Evolutionary conservation across 805 yeast species (phyloP), one percentile per base, ranked within the genome.

Genomic region (Ogataea salicorniae): DNA sequence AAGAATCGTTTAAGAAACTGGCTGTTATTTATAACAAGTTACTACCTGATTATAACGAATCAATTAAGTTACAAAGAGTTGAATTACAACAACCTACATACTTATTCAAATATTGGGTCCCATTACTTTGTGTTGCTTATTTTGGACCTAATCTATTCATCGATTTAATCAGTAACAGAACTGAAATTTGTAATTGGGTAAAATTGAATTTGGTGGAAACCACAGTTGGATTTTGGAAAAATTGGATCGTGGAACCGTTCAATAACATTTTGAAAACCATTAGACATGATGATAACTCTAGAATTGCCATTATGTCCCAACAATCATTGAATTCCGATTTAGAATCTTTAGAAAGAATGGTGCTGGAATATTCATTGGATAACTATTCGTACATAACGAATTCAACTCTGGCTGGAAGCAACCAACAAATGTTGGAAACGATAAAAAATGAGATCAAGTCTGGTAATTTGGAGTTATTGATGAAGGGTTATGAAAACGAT

Each of bases 321-420:
- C 84, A 86, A 46, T 84, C 96, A 1, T 71, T 94, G 16, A 75
- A 77, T 35, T 79, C 94, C 0, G 97, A 91, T 57, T 69, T 89
- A 54, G 79, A 81, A 41, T 85, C 96, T 2, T 72, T 92, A 45
- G 90, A 89, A 59, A 67, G 97, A 48, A 92, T 92, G 99, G 88
- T 89, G 2, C 70, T 82, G 17, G 94, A 87, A 45, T 88, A 83
- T 60, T 75, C 79, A 0, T 45, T 64, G 2, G 81, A 78, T 43
- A 63, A 59, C 37, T 47, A 55, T 34, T 39, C 51, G 6, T 46
- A 53, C 6, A 45, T 57, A 4, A 34, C 49, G 5, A 46, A 49
- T 26, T 26, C 42, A 8, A 1, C 36, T 6, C 14, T 46, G 14
- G 4, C 49, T 14, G 41, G 38, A 7, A 42, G 33, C 6, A 58